Evolutionary conservation across 73 alveolate genomes (phyloP), one percentile per base, ranked within the genome.

Genomic region (Paramecium bursaria): DNA sequence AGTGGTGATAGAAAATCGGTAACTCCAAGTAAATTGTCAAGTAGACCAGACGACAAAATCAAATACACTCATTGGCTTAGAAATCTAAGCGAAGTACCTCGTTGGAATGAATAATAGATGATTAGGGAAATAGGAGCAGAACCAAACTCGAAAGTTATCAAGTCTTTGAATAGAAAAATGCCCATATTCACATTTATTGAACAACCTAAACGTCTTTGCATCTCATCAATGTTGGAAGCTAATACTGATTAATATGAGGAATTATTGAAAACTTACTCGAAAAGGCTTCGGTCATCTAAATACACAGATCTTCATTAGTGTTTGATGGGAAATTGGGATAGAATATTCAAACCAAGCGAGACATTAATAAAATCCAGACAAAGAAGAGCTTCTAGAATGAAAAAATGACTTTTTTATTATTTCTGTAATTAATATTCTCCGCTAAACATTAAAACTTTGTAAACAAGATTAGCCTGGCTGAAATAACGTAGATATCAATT

Each of bases 311-410:
- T 30, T 21, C 82, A 67, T 35, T 14, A 17, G 0, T 67, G 82
- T 67, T 42, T 67, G 22, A 67, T 39, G 22, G 82, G 82, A 3
- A 33, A 67, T 15, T 67, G 82, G 82, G 82, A 67, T n/a, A n/a
- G n/a, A n/a, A n/a, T n/a, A n/a, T n/a, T n/a, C n/a, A n/a, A n/a
- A n/a, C n/a, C n/a, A n/a, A n/a, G n/a, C n/a, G n/a, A n/a, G n/a
- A n/a, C n/a, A n/a, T n/a, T n/a, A n/a, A n/a, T n/a, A n/a, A n/a
- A n/a, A n/a, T n/a, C n/a, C n/a, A n/a, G n/a, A n/a, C n/a, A n/a
- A n/a, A n/a, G n/a, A n/a, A n/a, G n/a, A n/a, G n/a, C n/a, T n/a
- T n/a, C n/a, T n/a, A n/a, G n/a, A n/a, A n/a, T n/a, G n/a, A n/a
- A n/a, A n/a, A n/a, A n/a, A n/a, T n/a, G n/a, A n/a, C n/a, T n/a